Evolutionary conservation across 2,329 filamentous ascomycete species (phyloP), one percentile per base, ranked within the genome.

Genomic region (Cryoendolithus antarcticus): DNA sequence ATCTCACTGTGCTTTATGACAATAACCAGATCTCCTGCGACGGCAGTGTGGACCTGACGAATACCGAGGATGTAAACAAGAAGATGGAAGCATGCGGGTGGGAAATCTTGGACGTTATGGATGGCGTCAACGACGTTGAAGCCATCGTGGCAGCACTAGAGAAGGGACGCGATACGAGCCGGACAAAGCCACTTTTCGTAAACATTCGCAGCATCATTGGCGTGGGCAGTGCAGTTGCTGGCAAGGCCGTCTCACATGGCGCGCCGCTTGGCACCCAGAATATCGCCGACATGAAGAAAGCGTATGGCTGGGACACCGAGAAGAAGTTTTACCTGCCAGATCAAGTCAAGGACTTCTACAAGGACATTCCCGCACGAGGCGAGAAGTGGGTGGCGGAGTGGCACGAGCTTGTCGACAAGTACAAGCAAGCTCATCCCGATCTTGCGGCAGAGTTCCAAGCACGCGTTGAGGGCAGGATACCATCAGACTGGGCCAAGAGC

Each of bases 1-100:
- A 76, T 48, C 58, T 77, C 3, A 66, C 65, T 10, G 57, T 76
- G 21, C 68, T 75, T 38, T 76, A 75, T 46, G 73, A 76, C 48
- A 74, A 76, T 55, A 76, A 77, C 50, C 67, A 74, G 48, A 62
- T 77, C 34, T 75, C 72, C 6, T 75, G 72, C 48, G 72, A 75
- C 42, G 72, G 72, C 0, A 65, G 64, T 2, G 65, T 74, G 8
- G 70, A 74, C 53, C 56, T 67, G 41, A 61, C 61, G 4, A 71
- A 68, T 43, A 69, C 63, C 0, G 72, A 76, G 44, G 70, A 76
- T 35, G 60, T 74, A 51, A 74, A 75, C 42, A 56, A 62, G 11
- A 75, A 75, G 57, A 74, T 75, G 70, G 59, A 62, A 3, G 70
- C 71, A 2, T 67, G 61, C 30, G 69, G 69, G 4, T 76, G 70